Percentiles rank a stretch among this genome's conserved stretches.
phyloP scores from a whole-genome alignment of 1,284 basidiomycete genomes.

The Melampsora abietis-canadensis region DNA sequence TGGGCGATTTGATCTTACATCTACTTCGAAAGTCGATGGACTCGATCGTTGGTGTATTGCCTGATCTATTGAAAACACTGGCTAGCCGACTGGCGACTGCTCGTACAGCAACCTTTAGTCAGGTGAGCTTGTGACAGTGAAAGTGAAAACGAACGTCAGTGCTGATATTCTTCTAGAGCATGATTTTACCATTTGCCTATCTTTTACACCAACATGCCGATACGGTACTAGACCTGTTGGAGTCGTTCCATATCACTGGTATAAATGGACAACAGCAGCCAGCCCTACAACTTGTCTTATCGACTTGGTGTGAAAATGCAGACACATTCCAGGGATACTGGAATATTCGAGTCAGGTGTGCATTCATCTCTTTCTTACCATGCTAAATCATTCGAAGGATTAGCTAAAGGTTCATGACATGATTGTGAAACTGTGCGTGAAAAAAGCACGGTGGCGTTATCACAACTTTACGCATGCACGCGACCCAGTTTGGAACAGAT shows the following conservation, averaged over 20 bases:
- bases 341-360: conserved; percentile 70
- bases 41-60: conserved; percentile 73
- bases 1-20: conserved; percentile 91
- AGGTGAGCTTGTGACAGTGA: conserved; percentile 58
- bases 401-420: background rate
- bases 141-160: background rate
- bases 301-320: conserved; percentile 88
- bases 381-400: too few species aligned
- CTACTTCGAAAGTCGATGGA: conserved; percentile 76
- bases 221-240: conserved; percentile 70
- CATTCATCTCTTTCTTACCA: background rate
- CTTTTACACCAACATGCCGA: conserved; percentile 78
- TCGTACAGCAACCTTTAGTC: conserved; percentile 80
- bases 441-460: conserved; percentile 69
- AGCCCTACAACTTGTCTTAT: conserved; percentile 74
- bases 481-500: conserved; percentile 65
- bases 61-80: conserved; percentile 79
- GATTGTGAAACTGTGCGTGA: background rate
- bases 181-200: conserved; percentile 89
- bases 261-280: conserved; percentile 59
- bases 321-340: conserved; percentile 92
- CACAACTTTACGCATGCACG: conserved; percentile 68
- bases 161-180: conserved; percentile 59
- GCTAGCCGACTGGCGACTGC: conserved; percentile 73
- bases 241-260: conserved; percentile 58